phyloP scores from a whole-genome alignment of 352 stramenopile species.

The Thalassiosira livingstoniorum region DNA sequence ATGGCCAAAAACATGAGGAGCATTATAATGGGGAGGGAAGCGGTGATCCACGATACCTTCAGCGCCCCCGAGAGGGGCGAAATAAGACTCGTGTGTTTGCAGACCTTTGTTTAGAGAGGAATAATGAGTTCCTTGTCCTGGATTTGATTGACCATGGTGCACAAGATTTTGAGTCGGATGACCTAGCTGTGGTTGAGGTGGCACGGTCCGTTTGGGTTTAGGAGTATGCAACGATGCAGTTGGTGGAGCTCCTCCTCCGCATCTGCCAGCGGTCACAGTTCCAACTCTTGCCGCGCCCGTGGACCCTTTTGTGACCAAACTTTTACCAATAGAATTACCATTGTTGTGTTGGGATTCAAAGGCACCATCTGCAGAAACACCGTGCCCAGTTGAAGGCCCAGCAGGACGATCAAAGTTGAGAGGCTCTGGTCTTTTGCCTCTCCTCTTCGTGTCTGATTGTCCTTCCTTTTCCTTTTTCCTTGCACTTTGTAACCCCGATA shows the following conservation, averaged over 20 bases:
- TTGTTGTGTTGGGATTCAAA: slow-evolving; percentile 15
- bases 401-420: slow-evolving; percentile 17
- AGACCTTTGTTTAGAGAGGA: neutral
- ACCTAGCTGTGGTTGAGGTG: neutral
- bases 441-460: slow-evolving; percentile 26
- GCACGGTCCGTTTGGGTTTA: slow-evolving; percentile 29
- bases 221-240: slow-evolving; percentile 23
- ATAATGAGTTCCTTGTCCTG: slow-evolving; percentile 33
- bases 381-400: neutral
- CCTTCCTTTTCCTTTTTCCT: slow-evolving; percentile 30
- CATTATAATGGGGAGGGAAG: slow-evolving; percentile 32
- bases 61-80: neutral
- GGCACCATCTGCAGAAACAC: neutral
- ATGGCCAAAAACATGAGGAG: slow-evolving; percentile 1
- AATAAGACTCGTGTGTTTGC: slow-evolving; percentile 35
- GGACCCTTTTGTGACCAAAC: neutral
- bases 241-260: no score
- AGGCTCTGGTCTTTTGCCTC: neutral
- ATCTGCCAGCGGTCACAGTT: no score
- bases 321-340: no score
- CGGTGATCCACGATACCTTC: slow-evolving; percentile 6
- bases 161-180: neutral
- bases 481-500: slow-evolving; percentile 4
- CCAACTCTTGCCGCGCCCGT: slow-evolving; percentile 1
- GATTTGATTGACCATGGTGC: slow-evolving; percentile 15